phyloP scores from a whole-genome alignment of 208 protist species.

The Leishmania braziliensis region DNA sequence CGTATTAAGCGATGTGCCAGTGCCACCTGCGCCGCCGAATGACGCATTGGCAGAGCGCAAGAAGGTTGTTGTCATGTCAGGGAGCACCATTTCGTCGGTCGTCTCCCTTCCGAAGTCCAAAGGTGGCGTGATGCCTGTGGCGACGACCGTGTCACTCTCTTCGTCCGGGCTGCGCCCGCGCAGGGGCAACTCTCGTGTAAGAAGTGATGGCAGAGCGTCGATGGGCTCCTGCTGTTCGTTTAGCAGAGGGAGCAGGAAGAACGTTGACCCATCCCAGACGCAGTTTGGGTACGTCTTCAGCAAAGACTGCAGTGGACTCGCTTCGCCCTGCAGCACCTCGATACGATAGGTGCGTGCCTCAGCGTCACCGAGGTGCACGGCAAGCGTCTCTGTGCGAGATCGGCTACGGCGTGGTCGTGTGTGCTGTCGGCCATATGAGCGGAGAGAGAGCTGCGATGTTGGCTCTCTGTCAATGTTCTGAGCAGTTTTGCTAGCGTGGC shows the following conservation, averaged over 20 bases:
- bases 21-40: not conserved
- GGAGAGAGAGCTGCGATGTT: not conserved
- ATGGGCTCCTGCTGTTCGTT: constrained; percentile 17
- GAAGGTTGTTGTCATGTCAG: constrained; percentile 12
- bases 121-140: not conserved
- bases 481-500: constrained; percentile 1
- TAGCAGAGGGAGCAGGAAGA: constrained; percentile 35
- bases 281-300: constrained; percentile 25
- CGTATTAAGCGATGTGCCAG: not conserved
- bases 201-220: constrained; percentile 3
- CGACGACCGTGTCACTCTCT: not conserved
- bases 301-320: constrained; percentile 34
- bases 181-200: not conserved
- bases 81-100: constrained; percentile 8
- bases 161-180: constrained; percentile 11
- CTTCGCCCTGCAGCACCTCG: constrained; percentile 15
- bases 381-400: constrained; percentile 15
- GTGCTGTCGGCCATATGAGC: constrained; percentile 1
- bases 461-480: not conserved
- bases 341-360: constrained; percentile 42
- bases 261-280: constrained; percentile 43
- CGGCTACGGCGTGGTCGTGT: constrained; percentile 1
- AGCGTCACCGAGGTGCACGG: constrained; percentile 40
- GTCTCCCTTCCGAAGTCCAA: constrained; percentile 7
- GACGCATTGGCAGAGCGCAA: constrained; percentile 16